phyloP scores from a whole-genome alignment of 2,329 filamentous ascomycete species.

The Ceratocystis papillata region DNA sequence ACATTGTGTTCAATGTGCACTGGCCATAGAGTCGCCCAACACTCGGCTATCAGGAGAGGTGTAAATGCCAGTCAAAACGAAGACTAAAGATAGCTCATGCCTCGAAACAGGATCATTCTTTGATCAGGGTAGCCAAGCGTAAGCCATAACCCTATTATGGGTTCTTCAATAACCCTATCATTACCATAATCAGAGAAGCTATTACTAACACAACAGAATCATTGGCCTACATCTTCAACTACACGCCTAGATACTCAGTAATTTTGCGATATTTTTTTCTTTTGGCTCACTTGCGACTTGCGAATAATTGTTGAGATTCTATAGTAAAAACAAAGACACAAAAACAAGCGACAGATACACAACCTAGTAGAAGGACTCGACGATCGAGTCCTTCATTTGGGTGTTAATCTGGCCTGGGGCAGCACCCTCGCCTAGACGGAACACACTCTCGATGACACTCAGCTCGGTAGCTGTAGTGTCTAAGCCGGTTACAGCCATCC shows the following conservation, averaged over 20 bases:
- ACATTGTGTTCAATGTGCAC: background rate
- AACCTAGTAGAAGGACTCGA: conserved; percentile 90
- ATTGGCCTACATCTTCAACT: too few species aligned
- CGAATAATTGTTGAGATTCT: background rate
- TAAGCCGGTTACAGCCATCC: conserved; percentile 83
- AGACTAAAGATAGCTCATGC: too few species aligned
- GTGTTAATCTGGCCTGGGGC: conserved; percentile 70
- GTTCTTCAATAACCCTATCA: too few species aligned
- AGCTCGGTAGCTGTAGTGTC: conserved; percentile 92
- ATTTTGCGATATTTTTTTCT: conserved; percentile 8
- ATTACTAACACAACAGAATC: too few species aligned
- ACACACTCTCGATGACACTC: conserved; percentile 91
- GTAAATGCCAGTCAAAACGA: too few species aligned
- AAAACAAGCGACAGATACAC: too few species aligned
- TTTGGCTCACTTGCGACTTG: conserved; percentile 4
- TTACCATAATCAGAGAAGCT: too few species aligned
- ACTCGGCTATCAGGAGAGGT: too few species aligned
- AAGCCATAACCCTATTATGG: too few species aligned
- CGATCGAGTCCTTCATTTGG: conserved; percentile 91
- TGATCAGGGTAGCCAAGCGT: too few species aligned
- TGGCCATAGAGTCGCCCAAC: background rate
- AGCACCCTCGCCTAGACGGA: conserved; percentile 79
- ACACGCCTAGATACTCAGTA: too few species aligned
- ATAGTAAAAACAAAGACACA: conserved; percentile 8
- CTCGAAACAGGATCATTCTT: too few species aligned